Percentiles rank a stretch among this genome's conserved stretches.
These are phyloP conservation scores for Neonectria punicea DNA, from an alignment of 2,329 filamentous ascomycete genomes.

Conservation along the genomic window DNA sequence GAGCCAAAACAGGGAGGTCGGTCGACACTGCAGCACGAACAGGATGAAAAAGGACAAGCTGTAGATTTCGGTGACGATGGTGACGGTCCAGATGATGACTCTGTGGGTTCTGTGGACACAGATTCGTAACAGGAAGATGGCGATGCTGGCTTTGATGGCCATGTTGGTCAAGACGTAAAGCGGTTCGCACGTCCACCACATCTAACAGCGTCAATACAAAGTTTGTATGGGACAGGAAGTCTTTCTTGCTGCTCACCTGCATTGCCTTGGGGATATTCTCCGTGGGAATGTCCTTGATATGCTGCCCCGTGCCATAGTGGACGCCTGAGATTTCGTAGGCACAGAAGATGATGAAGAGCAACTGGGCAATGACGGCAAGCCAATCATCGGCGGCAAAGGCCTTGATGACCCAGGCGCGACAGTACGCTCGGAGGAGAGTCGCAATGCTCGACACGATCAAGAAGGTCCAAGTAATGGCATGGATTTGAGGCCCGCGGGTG, in stretches of 20 bases:
- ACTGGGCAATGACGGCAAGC: conserved; percentile 45
- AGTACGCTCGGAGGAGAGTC: conserved; percentile 46
- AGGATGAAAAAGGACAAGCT: conserved; percentile 52
- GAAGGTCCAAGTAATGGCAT: conserved; percentile 45
- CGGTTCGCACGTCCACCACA: conserved; percentile 55
- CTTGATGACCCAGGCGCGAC: conserved; percentile 46
- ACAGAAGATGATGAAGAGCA: conserved; percentile 41
- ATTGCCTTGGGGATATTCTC: conserved; percentile 42
- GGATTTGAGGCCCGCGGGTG: conserved; percentile 31
- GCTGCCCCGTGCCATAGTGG: conserved; percentile 42
- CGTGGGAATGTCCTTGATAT: conserved; percentile 30
- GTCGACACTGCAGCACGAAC: conserved; percentile 53
- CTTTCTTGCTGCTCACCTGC: conserved; percentile 38
- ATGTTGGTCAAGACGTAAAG: conserved; percentile 50
- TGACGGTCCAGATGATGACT: conserved; percentile 46
- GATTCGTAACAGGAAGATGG: conserved; percentile 52
- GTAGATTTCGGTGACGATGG: conserved; percentile 47
- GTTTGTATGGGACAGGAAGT: neutral
- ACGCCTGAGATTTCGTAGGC: conserved; percentile 44
- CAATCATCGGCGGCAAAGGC: conserved; percentile 48
- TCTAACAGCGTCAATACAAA: conserved; percentile 31
- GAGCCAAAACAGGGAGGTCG: conserved; percentile 53
- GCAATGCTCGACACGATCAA: conserved; percentile 48
- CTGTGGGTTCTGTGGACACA: conserved; percentile 43
- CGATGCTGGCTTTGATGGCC: conserved; percentile 53